Evolutionary conservation across 2,329 filamentous ascomycete species (phyloP), one percentile per base, ranked within the genome.

Genomic region (Ophiostoma sp.): DNA sequence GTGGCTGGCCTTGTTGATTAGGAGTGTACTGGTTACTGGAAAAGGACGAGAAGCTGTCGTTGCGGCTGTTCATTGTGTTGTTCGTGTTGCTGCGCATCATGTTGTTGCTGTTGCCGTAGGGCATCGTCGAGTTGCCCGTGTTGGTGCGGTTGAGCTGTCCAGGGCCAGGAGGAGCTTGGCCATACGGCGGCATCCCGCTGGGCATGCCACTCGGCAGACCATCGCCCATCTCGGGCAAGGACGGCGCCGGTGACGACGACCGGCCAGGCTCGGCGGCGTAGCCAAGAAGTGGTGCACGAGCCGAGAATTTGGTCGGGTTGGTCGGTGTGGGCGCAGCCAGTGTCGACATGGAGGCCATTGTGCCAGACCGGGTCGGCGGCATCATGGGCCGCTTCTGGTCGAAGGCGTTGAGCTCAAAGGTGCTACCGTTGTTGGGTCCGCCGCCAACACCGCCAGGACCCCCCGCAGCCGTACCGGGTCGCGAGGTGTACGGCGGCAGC

Each of bases 401-500:
- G 75, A 87, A 82, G 57, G 83, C 83, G 75, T 81, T 86, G 75
- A 88, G 85, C 80, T 88, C 88, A 72, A 85, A 84, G 77, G 80
- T 82, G 22, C 83, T 63, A 70, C 42, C 22, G 55, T 31, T 63
- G 55, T 42, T 33, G 45, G 28, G 19, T 1, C 19, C 31, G n/a
- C 9, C 15, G 2, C 19, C 48, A 19, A 12, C 17, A 22, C 64
- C 64, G 12, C 39, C 39, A 8, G 17, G 19, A 5, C 61, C 57
- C 28, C 61, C 59, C 36, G 64, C 83, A 2, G 87, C 86, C 0
- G 88, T 90, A 71, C 82, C 85, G 22, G 88, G 87, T 71, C 87
- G 86, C 9, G 90, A 91, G 2, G 84, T 84, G 79, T 93, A 93
- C 3, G 85, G 80, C 0, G 91, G 90, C 7, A 93, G 82, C 0